These are phyloP conservation scores for Ceratocystis smalleyi DNA, from an alignment of 2,329 filamentous ascomycete species.

Conservation along the genomic window DNA sequence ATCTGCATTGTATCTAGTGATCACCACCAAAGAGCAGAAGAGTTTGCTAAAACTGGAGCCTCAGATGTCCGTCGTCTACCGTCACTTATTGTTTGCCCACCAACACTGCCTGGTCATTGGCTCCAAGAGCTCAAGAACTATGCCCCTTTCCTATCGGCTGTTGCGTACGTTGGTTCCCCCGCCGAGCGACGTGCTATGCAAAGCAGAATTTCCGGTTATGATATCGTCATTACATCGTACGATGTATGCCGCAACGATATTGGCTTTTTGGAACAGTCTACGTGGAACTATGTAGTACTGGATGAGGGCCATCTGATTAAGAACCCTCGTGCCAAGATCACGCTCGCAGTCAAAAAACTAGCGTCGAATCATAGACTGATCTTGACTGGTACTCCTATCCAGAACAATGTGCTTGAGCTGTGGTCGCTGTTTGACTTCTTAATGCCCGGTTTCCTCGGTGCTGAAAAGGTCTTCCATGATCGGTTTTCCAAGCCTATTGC, in stretches of 20 bases:
- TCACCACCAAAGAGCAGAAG: conserved; percentile 81
- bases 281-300: conserved; percentile 93
- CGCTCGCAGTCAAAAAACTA: conserved; percentile 77
- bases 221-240: conserved; percentile 94
- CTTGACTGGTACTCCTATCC: conserved; percentile 89
- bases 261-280: conserved; percentile 67
- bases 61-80: conserved; percentile 66
- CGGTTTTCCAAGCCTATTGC: conserved; percentile 91
- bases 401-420: conserved; percentile 91
- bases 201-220: conserved; percentile 55
- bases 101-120: conserved; percentile 94
- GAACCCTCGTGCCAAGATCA: conserved; percentile 94
- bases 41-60: conserved; percentile 68
- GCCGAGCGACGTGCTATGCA: conserved; percentile 60
- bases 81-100: conserved; percentile 88
- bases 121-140: conserved; percentile 95
- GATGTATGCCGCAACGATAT: conserved; percentile 94
- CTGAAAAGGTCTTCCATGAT: conserved; percentile 88
- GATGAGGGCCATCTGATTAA: conserved; percentile 98
- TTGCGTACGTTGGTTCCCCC: conserved; percentile 83
- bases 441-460: conserved; percentile 94
- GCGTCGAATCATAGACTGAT: conserved; percentile 89
- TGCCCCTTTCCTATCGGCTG: conserved; percentile 78
- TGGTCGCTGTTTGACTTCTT: conserved; percentile 98
- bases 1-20: conserved; percentile 97